A percentile compares a stretch with the other conserved stretches of the same genome.
These are phyloP conservation scores for Macadamia tetraphylla DNA, from an alignment of 164 flowering plant genomes.

Conservation along the genomic window DNA sequence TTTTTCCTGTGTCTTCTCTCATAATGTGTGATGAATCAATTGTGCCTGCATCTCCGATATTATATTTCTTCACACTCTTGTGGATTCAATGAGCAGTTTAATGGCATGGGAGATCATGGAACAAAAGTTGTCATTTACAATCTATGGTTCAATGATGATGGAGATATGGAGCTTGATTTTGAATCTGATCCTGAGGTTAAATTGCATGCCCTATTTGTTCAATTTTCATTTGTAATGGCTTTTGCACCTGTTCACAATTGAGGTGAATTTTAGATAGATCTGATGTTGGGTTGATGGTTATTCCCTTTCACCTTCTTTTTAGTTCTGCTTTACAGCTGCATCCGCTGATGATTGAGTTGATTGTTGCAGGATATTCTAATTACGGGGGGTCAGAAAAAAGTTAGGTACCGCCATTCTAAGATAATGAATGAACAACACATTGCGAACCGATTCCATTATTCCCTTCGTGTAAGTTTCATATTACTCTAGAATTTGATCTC, in stretches of 20 bases:
- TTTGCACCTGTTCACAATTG: background rate
- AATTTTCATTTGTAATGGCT: background rate
- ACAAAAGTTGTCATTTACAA: conserved; percentile 82
- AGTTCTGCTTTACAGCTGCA: background rate
- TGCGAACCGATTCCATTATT: conserved; percentile 56
- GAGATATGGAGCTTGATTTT: conserved; percentile 79
- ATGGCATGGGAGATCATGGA: conserved; percentile 82
- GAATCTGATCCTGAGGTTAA: conserved; percentile 68
- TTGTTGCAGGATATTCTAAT: conserved; percentile 69
- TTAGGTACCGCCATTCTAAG: conserved; percentile 14
- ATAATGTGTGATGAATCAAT: conserved; percentile 1
- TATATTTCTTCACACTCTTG: conserved; percentile 4
- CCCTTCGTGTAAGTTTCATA: conserved; percentile 69
- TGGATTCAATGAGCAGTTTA: conserved; percentile 56
- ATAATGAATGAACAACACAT: conserved; percentile 53
- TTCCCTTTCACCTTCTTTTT: background rate
- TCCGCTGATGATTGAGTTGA: conserved; percentile 4
- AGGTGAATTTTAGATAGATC: too few species aligned
- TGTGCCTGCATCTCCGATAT: too few species aligned
- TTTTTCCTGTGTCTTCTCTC: background rate
- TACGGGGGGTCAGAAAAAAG: conserved; percentile 29
- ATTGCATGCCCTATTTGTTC: background rate
- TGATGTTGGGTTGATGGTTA: background rate
- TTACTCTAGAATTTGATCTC: background rate
- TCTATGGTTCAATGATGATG: conserved; percentile 71